Evolutionary conservation across 805 yeast genomes (phyloP).

Genomic region (Candida alai): DNA sequence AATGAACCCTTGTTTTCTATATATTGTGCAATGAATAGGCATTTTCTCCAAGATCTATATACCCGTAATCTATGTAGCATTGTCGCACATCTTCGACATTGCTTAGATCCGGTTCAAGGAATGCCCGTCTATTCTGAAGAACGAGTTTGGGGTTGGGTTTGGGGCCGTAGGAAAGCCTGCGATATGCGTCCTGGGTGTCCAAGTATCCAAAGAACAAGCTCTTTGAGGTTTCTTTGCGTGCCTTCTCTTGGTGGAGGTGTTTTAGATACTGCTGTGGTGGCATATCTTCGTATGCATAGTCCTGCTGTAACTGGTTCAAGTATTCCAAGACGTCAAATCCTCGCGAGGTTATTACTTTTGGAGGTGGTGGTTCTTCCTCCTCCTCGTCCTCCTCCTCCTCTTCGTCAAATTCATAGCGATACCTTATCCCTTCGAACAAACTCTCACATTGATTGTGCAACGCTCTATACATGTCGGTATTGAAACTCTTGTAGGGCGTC

Average conservation of each 20-base stretch:
- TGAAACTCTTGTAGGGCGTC: constrained; percentile 7
- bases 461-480: constrained; percentile 10
- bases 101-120: not conserved
- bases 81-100: constrained; percentile 2
- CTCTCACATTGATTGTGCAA: constrained; percentile 22
- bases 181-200: constrained; percentile 6
- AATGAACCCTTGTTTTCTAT: not conserved
- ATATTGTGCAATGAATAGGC: constrained; percentile 3
- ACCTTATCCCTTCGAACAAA: constrained; percentile 22
- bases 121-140: not conserved
- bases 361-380: constrained; percentile 5
- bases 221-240: constrained; percentile 4
- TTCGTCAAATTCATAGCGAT: constrained; percentile 25
- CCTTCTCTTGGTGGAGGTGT: constrained; percentile 4
- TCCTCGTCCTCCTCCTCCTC: constrained; percentile 10
- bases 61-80: not conserved
- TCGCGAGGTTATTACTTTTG: constrained; percentile 1
- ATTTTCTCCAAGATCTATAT: constrained; percentile 5
- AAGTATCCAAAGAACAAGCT: constrained; percentile 11
- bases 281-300: constrained; percentile 2
- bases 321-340: constrained; percentile 10
- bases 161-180: constrained; percentile 9
- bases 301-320: constrained; percentile 4
- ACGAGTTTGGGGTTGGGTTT: too few species aligned
- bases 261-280: constrained; percentile 7